These are phyloP conservation scores for Mycena venus DNA, from an alignment of 768 basidiomycete genomes.

Conservation along the genomic window DNA sequence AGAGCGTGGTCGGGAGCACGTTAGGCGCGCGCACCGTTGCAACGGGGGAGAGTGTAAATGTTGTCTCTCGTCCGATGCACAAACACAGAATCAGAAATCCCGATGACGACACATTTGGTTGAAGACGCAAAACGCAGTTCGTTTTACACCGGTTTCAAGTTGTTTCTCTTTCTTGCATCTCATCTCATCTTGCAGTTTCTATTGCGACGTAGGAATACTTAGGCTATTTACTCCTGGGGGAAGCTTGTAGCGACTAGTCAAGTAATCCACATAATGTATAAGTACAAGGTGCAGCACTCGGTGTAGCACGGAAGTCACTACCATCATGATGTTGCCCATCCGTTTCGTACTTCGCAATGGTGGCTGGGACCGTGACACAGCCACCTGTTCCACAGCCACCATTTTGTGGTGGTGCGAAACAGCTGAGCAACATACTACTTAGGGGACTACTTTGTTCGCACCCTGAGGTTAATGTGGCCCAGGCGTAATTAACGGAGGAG, in stretches of 20 bases:
- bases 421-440: too few species aligned
- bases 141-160: neutral
- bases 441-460: too few species aligned
- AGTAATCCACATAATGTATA: neutral
- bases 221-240: neutral
- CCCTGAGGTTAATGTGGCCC: too few species aligned
- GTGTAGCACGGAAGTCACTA: too few species aligned
- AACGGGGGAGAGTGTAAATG: conserved; percentile 36
- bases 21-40: conserved; percentile 34
- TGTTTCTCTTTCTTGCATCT: neutral
- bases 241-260: neutral
- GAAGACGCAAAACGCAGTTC: neutral
- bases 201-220: neutral
- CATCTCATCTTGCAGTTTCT: neutral
- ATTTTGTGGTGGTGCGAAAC: too few species aligned
- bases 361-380: too few species aligned
- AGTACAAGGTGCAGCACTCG: too few species aligned
- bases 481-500: too few species aligned
- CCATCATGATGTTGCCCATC: too few species aligned
- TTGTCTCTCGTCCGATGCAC: neutral
- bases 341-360: too few species aligned
- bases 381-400: too few species aligned
- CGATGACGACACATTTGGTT: neutral
- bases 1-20: conserved; percentile 11
- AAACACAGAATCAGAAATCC: conserved; percentile 26